Evolutionary conservation across 164 flowering plant genomes (phyloP), one percentile per base, ranked within the genome.

Genomic region (Tinospora cordifolia): DNA sequence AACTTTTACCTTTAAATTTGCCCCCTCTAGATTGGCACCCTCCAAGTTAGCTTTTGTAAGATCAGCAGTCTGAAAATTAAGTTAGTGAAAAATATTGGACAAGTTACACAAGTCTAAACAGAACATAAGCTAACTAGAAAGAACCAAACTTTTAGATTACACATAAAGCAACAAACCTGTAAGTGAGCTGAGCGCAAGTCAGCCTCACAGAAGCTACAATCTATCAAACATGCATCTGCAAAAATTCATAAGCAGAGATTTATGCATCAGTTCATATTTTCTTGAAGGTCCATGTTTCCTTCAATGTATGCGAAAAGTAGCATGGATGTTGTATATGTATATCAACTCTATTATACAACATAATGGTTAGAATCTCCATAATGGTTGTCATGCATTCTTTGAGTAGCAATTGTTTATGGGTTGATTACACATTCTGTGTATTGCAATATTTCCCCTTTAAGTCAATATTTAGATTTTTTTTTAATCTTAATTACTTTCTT

Each of bases 11-110:
- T 86, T 86, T 67, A 88, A 77, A 77, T 88, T 88, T 71, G 92
- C 92, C 65, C 98, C 98, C 81, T 93, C 98, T 60, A 93, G 83
- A 83, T 88, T 90, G 67, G 98, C 98, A 63, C 93, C 93, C 83
- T 93, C 91, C 66, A 93, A 74, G 81, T 93, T 91, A 63, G 96
- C 96, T 82, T 91, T 84, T 1, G 97, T 87, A 59, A 93, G 93
- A 82, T 91, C 97, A 77, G 97, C 97, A 72, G 80, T 82, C 96
- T 91, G 88, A 77, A 76, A 75, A 62, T 21, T 22, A 30, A 51
- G 27, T 21, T 46, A 73, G 2, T 46, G 63, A 14, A 74, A 54
- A 30, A 63, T 36, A 44, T 30, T 21, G 38, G 12, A 12, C 38
- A n/a, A 44, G 24, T 54, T 6, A 49, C 30, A 67, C 34, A 49